A percentile compares a stretch with the other conserved stretches of the same genome.
These are phyloP conservation scores for Beauveria australis DNA, from an alignment of 2,329 filamentous ascomycete species.

Conservation along the genomic window DNA sequence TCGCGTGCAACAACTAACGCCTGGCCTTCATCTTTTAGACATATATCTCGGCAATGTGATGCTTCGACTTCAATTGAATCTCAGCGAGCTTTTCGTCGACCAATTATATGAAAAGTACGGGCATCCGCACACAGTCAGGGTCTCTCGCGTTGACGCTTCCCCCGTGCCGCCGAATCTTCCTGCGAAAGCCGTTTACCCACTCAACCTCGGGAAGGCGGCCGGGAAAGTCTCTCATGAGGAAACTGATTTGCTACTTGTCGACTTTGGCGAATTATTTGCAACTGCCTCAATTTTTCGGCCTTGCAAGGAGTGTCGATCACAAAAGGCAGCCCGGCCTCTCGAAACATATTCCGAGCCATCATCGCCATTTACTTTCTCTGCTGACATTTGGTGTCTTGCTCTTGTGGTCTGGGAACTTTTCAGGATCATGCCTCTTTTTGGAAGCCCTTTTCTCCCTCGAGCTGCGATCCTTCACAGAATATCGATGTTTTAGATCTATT, in stretches of 20 bases:
- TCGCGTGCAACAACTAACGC: slow-evolving; percentile 9
- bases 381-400: slow-evolving; percentile 18
- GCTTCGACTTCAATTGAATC: slow-evolving; percentile 7
- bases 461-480: slow-evolving; percentile 18
- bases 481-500: slow-evolving; percentile 16
- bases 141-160: slow-evolving; percentile 17
- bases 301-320: slow-evolving; percentile 16
- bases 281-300: slow-evolving; percentile 16
- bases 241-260: slow-evolving; percentile 21
- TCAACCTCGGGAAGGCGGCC: slow-evolving; percentile 21
- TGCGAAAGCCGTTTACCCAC: slow-evolving; percentile 16
- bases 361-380: slow-evolving; percentile 7
- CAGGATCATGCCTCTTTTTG: slow-evolving; percentile 17
- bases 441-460: slow-evolving; percentile 12
- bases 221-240: slow-evolving; percentile 22
- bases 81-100: slow-evolving; percentile 21
- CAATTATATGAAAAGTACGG: slow-evolving; percentile 24
- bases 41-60: slow-evolving; percentile 21
- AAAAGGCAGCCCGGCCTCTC: slow-evolving; percentile 11
- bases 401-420: slow-evolving; percentile 18
- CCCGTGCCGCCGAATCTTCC: slow-evolving; percentile 21
- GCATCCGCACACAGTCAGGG: slow-evolving; percentile 19
- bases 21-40: slow-evolving; percentile 12
- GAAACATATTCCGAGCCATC: slow-evolving; percentile 8
- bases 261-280: slow-evolving; percentile 27